phyloP scores from a whole-genome alignment of 345 rosid species.

The Anastatica hierochuntica region DNA sequence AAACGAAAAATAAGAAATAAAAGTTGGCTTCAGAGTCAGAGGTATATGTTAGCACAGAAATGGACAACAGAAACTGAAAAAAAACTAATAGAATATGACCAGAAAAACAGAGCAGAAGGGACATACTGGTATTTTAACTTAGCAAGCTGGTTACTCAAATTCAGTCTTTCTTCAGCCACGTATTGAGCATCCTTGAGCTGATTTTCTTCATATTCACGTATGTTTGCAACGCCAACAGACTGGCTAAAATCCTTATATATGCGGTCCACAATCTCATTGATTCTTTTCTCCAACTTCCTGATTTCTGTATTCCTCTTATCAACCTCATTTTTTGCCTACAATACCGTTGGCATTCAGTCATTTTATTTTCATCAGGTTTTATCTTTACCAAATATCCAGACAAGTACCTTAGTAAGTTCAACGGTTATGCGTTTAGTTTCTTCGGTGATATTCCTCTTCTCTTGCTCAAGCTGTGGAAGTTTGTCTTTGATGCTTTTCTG shows the following conservation, averaged over 20 bases:
- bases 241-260: slow-evolving; percentile 69
- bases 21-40: slow-evolving; percentile 2
- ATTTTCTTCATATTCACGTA: slow-evolving; percentile 93
- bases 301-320: slow-evolving; percentile 56
- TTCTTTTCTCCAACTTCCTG: slow-evolving; percentile 70
- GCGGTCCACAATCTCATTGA: slow-evolving; percentile 77
- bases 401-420: slow-evolving; percentile 63
- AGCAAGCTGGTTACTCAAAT: slow-evolving; percentile 80
- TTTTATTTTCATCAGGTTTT: slow-evolving; percentile 4
- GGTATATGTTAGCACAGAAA: slow-evolving; percentile 4
- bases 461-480: slow-evolving; percentile 60
- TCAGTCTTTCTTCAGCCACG: slow-evolving; percentile 88
- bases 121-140: slow-evolving; percentile 97
- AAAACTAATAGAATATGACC: slow-evolving; percentile 2
- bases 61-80: background rate
- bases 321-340: slow-evolving; percentile 58
- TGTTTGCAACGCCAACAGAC: slow-evolving; percentile 77
- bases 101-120: slow-evolving; percentile 15
- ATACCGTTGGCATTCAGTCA: slow-evolving; percentile 12
- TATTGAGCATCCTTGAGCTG: slow-evolving; percentile 83
- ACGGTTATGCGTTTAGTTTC: slow-evolving; percentile 57
- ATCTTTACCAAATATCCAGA: slow-evolving; percentile 4
- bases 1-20: background rate
- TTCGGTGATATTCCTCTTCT: slow-evolving; percentile 51
- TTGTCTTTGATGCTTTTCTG: slow-evolving; percentile 90